A percentile compares a stretch with the other conserved stretches of the same genome.
phyloP scores from a whole-genome alignment of 2,329 filamentous ascomycete species.

The Cadophora gregata region DNA sequence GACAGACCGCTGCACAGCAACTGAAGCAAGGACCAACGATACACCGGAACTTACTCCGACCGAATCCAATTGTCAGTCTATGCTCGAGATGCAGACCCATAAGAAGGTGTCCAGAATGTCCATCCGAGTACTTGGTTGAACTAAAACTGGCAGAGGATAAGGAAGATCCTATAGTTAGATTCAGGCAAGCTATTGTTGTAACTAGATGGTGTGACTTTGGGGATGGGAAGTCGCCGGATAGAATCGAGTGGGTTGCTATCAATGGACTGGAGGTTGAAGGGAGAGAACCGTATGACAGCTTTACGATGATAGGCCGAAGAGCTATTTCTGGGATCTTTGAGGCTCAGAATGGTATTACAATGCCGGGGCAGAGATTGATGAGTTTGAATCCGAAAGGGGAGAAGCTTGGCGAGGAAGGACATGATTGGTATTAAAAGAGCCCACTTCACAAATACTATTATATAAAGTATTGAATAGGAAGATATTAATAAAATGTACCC shows the following conservation, averaged over 20 bases:
- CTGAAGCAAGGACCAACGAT: constrained; percentile 40
- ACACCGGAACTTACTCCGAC: constrained; percentile 32
- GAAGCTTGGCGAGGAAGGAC: constrained; percentile 59
- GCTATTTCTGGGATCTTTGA: constrained; percentile 66
- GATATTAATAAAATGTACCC: too few species aligned
- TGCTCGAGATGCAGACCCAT: constrained; percentile 63
- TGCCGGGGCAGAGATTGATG: constrained; percentile 63
- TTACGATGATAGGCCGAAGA: constrained; percentile 56
- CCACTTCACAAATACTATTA: too few species aligned
- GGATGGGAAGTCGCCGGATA: constrained; percentile 56
- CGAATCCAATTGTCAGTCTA: constrained; percentile 54
- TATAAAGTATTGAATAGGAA: too few species aligned
- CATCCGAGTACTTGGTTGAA: constrained; percentile 67
- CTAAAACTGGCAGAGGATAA: constrained; percentile 63
- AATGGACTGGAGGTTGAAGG: constrained; percentile 48
- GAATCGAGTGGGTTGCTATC: constrained; percentile 61
- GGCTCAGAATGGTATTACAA: constrained; percentile 56
- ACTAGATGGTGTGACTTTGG: constrained; percentile 68
- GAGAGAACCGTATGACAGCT: constrained; percentile 55
- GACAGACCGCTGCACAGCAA: constrained; percentile 46
- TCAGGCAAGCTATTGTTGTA: constrained; percentile 65
- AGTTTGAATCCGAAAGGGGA: constrained; percentile 63
- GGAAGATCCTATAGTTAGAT: constrained; percentile 50
- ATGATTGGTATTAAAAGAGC: constrained; percentile 64
- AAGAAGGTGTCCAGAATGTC: constrained; percentile 65